Base-by-base conservation (phyloP, 1,139 yeast genomes). In the Spencermartinsiella ligniputridi region DNA sequence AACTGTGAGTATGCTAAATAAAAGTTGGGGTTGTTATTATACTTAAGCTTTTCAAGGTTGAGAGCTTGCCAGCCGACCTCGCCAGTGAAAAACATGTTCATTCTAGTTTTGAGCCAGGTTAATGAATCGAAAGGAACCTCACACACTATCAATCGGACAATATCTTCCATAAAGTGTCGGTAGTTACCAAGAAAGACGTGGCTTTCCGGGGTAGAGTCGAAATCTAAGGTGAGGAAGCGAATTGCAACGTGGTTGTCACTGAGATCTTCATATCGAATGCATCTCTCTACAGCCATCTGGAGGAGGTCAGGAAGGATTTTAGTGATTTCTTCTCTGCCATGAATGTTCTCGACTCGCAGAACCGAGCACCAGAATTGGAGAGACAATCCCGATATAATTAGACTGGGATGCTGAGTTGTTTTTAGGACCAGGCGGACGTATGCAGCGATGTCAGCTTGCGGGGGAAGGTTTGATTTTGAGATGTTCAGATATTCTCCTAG, bases 351-450 rank as follows among this genome's bases (percentile, higher is more conserved):
- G 46, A 81, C 79, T 56, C 98, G 75, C 42, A 92, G 68, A 52
- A 92, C 80, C 1, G 94, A 80, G 47, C 95, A 90, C 98, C 98
- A 94, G 70, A 92, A 85, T 60, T 90, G 96, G 46, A 92, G 68
- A 0, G 97, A 86, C 30, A 90, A 73, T 0, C 97, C 97, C 43
- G 96, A 84, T 2, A 92, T 81, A n/a, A 92, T 84, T 48, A 92
- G 72, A 56, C 96, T 85, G 29, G 89, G 85, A 59, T 89, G 94
- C 56, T 74, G 76, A 0, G 96, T 86, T 1, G 97, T 88, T 38
- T 79, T 76, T 39, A 92, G 69, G 3, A 94, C 89, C 34, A 94
- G 73, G 45, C 76, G 74, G 50, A 90, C 72, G 59, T 87, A 92
- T 42, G 77, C 78, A 29, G 69, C 71, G 3, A 81, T 68, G 58